phyloP scores from a whole-genome alignment of 805 yeast genomes.

The Sungouiozyma intestinalis region DNA sequence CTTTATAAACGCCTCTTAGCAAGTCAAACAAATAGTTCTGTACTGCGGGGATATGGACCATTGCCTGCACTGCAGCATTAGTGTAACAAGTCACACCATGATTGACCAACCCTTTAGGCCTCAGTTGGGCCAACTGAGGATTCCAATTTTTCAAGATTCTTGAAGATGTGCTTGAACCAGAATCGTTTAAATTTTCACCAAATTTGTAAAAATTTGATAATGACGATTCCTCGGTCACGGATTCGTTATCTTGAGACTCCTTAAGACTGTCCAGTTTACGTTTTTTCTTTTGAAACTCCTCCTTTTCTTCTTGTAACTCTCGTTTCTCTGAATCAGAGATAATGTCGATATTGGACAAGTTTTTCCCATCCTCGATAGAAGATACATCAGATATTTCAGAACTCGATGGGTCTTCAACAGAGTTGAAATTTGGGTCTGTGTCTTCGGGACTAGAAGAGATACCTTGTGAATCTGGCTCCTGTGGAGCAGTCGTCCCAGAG shows the following conservation, averaged over 20 bases:
- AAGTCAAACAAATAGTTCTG: constrained; percentile 73
- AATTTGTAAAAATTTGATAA: constrained; percentile 43
- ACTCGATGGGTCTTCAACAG: not conserved
- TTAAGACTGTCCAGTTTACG: constrained; percentile 1
- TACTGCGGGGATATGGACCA: constrained; percentile 84
- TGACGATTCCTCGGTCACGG: too few relatives aligned
- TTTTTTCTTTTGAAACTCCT: constrained; percentile 22
- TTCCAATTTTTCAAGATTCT: constrained; percentile 67
- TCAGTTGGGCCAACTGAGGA: constrained; percentile 33
- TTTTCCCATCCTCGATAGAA: not conserved
- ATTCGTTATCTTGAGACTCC: constrained; percentile 44
- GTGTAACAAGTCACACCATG: constrained; percentile 96
- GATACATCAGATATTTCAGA: not conserved
- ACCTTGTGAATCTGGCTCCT: constrained; percentile 14
- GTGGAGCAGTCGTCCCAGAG: not conserved
- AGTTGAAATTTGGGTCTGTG: constrained; percentile 1
- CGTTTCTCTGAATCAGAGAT: constrained; percentile 14
- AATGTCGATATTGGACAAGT: not conserved
- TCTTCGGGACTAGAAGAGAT: constrained; percentile 14
- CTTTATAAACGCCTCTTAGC: constrained; percentile 40
- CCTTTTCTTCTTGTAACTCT: constrained; percentile 24
- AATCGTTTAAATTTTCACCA: constrained; percentile 48
- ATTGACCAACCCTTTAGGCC: constrained; percentile 67
- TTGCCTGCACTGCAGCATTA: constrained; percentile 87
- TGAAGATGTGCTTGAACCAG: constrained; percentile 49